These are phyloP conservation scores for Panicum virgatum DNA, from an alignment of 202 grass and related monocot genomes.

Conservation along the genomic window DNA sequence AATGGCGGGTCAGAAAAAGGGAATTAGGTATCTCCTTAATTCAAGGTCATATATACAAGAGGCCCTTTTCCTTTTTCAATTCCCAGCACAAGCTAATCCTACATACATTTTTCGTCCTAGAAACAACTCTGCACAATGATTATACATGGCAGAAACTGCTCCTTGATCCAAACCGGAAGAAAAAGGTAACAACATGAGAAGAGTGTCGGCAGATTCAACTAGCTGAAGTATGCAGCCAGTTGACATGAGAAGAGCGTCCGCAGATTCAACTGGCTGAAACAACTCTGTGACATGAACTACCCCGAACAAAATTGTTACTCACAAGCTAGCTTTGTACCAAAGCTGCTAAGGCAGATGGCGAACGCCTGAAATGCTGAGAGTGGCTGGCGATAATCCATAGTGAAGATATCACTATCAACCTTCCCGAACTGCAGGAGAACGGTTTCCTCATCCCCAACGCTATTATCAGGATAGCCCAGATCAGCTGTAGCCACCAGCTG, in stretches of 20 bases:
- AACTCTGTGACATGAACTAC: neutral
- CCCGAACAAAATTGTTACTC: slow-evolving; percentile 29
- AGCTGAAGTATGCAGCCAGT: too few relatives aligned
- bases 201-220: neutral
- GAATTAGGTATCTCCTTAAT: neutral
- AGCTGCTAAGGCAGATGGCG: slow-evolving; percentile 67
- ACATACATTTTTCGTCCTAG: neutral
- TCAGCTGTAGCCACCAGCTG: slow-evolving; percentile 44
- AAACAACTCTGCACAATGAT: neutral
- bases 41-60: slow-evolving; percentile 1
- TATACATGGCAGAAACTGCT: neutral
- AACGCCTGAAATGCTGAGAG: slow-evolving; percentile 74
- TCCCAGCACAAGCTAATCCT: neutral
- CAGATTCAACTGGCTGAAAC: neutral
- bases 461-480: neutral
- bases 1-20: neutral
- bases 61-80: neutral
- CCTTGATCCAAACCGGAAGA: neutral
- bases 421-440: slow-evolving; percentile 70
- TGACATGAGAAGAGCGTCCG: neutral
- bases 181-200: too few relatives aligned
- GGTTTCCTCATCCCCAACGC: slow-evolving; percentile 35
- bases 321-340: slow-evolving; percentile 64
- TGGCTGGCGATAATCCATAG: slow-evolving; percentile 67
- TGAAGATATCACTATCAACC: slow-evolving; percentile 50